phyloP scores from a whole-genome alignment of 2,329 filamentous ascomycete genomes.

The Aspergillus floridensis region DNA sequence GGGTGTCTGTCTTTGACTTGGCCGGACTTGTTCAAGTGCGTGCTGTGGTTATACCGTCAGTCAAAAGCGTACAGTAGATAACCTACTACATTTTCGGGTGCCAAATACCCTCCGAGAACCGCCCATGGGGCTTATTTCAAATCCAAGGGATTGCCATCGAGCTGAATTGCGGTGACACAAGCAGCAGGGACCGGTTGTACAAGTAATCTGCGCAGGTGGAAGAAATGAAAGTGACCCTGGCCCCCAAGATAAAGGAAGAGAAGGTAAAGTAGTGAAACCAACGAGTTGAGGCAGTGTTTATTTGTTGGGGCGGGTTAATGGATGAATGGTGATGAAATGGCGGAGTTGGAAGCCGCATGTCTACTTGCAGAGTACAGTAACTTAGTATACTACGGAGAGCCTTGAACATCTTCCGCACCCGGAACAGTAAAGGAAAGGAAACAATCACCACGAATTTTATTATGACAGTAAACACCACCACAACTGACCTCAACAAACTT shows the following conservation, averaged over 20 bases:
- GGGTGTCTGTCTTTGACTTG: not conserved
- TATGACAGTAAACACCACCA: no score
- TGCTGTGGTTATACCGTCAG: no score
- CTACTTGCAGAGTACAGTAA: no score
- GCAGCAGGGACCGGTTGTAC: not conserved
- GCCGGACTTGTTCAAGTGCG: not conserved
- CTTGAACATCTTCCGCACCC: no score
- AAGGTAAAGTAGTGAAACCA: not conserved
- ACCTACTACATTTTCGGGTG: not conserved
- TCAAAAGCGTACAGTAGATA: no score
- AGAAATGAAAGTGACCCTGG: not conserved
- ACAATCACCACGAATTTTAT: no score
- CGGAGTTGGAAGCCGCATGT: not conserved
- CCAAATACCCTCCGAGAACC: not conserved
- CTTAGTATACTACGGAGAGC: no score
- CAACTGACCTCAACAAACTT: no score
- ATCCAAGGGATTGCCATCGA: not conserved
- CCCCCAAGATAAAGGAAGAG: not conserved
- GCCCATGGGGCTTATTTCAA: not conserved
- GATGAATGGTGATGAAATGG: not conserved
- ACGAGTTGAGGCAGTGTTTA: constrained; percentile 1
- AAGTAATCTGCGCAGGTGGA: not conserved
- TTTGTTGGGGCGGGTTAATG: not conserved
- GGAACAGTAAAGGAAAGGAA: no score
- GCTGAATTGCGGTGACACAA: not conserved